Conservation (phyloP, 176 grass and related monocot genomes). For the Raddia guianensis region DNA sequence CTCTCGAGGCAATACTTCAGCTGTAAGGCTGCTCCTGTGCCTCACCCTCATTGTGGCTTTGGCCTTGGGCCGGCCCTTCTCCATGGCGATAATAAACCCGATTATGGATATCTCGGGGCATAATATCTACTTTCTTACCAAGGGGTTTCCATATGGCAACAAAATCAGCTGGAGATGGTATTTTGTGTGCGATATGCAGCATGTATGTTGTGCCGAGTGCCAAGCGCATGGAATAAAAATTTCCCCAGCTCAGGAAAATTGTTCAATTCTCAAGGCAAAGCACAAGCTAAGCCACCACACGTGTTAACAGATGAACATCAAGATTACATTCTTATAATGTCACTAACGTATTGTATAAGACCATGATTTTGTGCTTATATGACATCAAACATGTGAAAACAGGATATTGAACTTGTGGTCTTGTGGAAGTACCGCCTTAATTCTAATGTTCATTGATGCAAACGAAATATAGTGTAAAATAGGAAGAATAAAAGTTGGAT, state of each 20-base stretch:
- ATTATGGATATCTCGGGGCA: too few relatives aligned
- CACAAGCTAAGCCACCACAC: neutral
- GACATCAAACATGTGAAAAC: neutral
- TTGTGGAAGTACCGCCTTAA: neutral
- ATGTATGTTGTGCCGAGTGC: too few relatives aligned
- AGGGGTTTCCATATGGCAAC: neutral
- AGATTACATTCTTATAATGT: neutral
- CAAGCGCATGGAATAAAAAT: neutral
- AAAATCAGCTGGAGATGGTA: neutral
- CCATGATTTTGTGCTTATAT: neutral
- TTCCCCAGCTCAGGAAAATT: neutral
- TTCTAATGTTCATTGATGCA: neutral
- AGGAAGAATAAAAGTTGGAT: neutral
- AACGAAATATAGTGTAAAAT: neutral
- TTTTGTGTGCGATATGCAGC: neutral
- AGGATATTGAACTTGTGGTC: neutral
- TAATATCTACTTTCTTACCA: neutral
- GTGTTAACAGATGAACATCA: neutral
- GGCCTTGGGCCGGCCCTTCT: too few relatives aligned
- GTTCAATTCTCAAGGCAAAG: neutral
- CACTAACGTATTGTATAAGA: neutral
- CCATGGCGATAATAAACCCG: too few relatives aligned
- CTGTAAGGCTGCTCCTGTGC: too few relatives aligned
- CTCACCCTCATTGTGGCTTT: too few relatives aligned
- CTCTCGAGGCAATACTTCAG: too few relatives aligned